These are phyloP conservation scores for Sanghuangporus sanghuang DNA, from an alignment of 1,284 basidiomycete genomes.

Conservation along the genomic window DNA sequence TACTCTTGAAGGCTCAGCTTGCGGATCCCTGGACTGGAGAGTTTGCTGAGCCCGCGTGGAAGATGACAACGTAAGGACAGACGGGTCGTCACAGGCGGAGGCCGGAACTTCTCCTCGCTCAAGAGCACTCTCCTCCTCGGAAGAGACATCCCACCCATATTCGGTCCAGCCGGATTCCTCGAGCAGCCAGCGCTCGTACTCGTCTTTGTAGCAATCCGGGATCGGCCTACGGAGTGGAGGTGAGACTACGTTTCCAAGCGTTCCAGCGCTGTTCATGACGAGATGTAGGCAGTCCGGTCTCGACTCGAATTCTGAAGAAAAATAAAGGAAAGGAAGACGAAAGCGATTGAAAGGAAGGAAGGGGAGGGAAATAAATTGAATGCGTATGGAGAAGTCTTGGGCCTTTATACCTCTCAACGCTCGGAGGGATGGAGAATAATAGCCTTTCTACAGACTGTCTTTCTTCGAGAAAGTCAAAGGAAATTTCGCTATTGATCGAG, in stretches of 20 bases:
- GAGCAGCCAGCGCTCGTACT: constrained; percentile 1
- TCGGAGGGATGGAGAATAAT: not conserved
- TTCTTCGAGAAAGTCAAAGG: not conserved
- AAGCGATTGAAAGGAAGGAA: not conserved
- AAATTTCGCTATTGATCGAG: not conserved
- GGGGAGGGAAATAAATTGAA: not conserved
- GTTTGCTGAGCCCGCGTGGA: no score
- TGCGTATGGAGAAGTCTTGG: no score
- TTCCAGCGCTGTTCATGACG: not conserved
- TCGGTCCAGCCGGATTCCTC: constrained; percentile 1
- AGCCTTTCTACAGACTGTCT: not conserved
- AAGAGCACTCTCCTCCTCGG: constrained; percentile 2
- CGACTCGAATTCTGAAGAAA: not conserved
- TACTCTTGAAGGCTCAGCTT: no score
- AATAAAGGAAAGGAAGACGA: not conserved
- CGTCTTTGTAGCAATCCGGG: not conserved
- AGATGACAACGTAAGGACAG: no score
- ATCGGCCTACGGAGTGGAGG: not conserved
- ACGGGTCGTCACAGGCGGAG: not conserved
- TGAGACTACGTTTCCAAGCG: not conserved
- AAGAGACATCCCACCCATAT: not conserved
- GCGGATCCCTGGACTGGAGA: no score
- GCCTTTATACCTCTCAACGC: not conserved
- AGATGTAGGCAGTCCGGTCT: not conserved
- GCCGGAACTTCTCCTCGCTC: not conserved